Evolutionary conservation across 805 yeast genomes (phyloP), one percentile per base, ranked within the genome.

Genomic region (Saccharomycopsis capsularis): DNA sequence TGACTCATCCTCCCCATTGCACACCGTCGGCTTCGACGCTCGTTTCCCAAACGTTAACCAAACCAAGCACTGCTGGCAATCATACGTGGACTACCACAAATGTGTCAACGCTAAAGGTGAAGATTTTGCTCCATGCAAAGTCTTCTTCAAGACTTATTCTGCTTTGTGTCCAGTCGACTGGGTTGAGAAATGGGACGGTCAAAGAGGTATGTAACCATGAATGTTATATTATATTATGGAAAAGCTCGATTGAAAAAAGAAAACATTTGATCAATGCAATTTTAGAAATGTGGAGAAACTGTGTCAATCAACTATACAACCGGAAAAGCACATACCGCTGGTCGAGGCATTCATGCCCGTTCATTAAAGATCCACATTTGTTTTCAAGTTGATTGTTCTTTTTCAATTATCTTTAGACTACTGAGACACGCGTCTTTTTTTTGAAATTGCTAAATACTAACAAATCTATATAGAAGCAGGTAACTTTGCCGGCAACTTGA

Each of bases 41-140:
- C 83, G 96, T 70, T 90, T 90, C 81, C 98, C 99, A 59, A 81
- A 88, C 76, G 90, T 82, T 70, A 91, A 91, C 81, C 99, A 91
- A 74, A 87, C 97, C 63, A 89, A 85, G 75, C 96, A 91, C 78
- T 93, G 98, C 78, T 95, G 91, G 82, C 97, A 91, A 75, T 78
- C 91, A 60, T 93, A 91, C 75, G 88, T 93, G 63, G 99, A 93
- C 72, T 93, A 91, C 81, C 93, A 85, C 83, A 90, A 89, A 71
- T 93, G 99, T 76, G 80, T 93, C 67, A 85, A 82, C 63, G 88
- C 90, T 59, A 91, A 91, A 75, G 99, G 99, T 66, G 97, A 91
- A 73, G 98, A 90, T 55, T 93, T 93, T 65, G 95, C 90, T 62
- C 98, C 98, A 64, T 93, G 99, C 73, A 78, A 89, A 72, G 90